Percentiles rank a stretch among this genome's conserved stretches.
phyloP scores from a whole-genome alignment of 352 stramenopile genomes.

The Phytophthora kernoviae region DNA sequence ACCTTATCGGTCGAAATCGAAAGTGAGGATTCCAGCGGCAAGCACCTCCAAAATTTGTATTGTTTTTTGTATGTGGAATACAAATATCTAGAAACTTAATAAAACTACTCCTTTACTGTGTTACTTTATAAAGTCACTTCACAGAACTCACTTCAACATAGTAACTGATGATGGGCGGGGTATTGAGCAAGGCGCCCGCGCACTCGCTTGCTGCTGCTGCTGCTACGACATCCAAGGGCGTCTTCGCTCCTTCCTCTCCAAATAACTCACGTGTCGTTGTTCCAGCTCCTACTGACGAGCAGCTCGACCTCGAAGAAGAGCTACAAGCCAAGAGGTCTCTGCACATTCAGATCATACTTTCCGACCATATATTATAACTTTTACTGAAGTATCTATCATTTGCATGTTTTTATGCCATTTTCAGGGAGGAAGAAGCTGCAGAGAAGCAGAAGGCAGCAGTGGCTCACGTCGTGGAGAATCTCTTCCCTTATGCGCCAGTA shows the following conservation, averaged over 20 bases:
- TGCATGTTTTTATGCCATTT: neutral
- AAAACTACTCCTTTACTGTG: neutral
- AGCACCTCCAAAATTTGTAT: conserved; percentile 6
- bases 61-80: conserved; percentile 15
- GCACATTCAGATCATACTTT: too few species aligned
- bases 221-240: conserved; percentile 18
- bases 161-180: conserved; percentile 43
- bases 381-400: neutral
- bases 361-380: too few species aligned
- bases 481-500: conserved; percentile 81
- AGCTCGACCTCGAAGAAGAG: conserved; percentile 66
- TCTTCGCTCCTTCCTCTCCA: conserved; percentile 21
- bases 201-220: neutral
- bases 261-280: conserved; percentile 21
- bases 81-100: conserved; percentile 15
- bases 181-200: conserved; percentile 45
- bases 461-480: conserved; percentile 73
- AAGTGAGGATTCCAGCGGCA: neutral
- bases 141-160: too few species aligned
- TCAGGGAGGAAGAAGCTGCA: conserved; percentile 50
- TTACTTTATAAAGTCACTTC: conserved; percentile 8
- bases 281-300: conserved; percentile 36
- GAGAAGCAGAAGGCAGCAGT: conserved; percentile 60
- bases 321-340: conserved; percentile 53
- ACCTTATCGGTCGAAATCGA: conserved; percentile 8